These are phyloP conservation scores for Populus trichocarpa DNA, from an alignment of 441 rosid species.

Conservation along the genomic window DNA sequence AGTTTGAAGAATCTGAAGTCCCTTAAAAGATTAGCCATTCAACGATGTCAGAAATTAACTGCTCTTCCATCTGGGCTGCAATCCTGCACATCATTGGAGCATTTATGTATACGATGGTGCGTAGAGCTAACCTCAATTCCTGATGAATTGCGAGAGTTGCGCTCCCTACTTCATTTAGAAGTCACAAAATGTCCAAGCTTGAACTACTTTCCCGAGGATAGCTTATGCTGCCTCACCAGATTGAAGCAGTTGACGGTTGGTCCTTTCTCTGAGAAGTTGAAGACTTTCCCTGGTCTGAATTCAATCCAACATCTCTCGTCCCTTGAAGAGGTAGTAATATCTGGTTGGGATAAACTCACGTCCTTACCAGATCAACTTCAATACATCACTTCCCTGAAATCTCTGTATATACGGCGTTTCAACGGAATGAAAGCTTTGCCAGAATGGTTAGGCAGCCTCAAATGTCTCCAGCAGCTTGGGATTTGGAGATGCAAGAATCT, in stretches of 20 bases:
- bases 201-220: background rate
- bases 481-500: conserved; percentile 5
- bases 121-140: conserved; percentile 5
- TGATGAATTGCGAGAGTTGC: background rate
- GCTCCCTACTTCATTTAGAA: background rate
- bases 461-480: conserved; percentile 15
- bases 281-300: conserved; percentile 15
- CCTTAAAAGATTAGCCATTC: background rate
- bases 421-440: conserved; percentile 20
- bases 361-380: conserved; percentile 29
- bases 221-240: conserved; percentile 8
- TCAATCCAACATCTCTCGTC: conserved; percentile 12
- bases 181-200: background rate
- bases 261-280: conserved; percentile 11
- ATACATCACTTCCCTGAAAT: conserved; percentile 16
- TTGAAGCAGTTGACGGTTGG: conserved; percentile 18
- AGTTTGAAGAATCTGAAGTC: background rate
- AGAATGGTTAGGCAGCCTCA: conserved; percentile 25
- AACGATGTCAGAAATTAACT: background rate
- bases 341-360: conserved; percentile 11
- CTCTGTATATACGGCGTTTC: background rate
- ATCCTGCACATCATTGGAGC: conserved; percentile 13
- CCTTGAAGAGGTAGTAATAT: conserved; percentile 3
- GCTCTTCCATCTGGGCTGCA: conserved; percentile 2
- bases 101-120: conserved; percentile 1